Base-by-base conservation (phyloP, 2,329 filamentous ascomycete genomes). In the Stachybotrys chartarum region DNA sequence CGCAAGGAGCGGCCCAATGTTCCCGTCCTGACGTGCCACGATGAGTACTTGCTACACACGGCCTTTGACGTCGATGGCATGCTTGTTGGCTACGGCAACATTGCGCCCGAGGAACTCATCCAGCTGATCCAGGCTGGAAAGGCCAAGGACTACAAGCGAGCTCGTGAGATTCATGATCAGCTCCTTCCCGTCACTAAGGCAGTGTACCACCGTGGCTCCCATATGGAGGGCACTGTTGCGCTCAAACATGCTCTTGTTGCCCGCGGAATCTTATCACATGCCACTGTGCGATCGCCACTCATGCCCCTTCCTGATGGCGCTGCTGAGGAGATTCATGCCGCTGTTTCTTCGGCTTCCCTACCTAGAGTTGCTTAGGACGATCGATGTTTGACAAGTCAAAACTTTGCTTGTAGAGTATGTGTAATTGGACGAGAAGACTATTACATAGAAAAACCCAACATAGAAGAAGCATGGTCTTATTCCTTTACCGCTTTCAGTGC, bases 161-260 rank as follows among this genome's bases (percentile, higher is more conserved):
- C 78, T 4, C 70, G 77, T 30, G 70, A 70, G 47, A 67, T 80
- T n/a, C 78, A 81, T 61, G 77, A 80, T 59, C 70, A 70, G 59
- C 66, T 81, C 2, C 64, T 80, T 3, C 78, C 77, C 1, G 69
- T 80, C 0, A 80, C 78, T 1, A 78, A 78, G 66, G 75, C 72
- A n/a, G 76, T 81, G 0, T 80, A 81, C 60, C 78, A 81, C 63
- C 74, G 77, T 6, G 78, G 78, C 10, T 79, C 76, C 10, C 78
- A 80, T 56, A 80, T 80, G 78, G 78, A 80, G 65, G 78, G 78
- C 3, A 80, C 77, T 1, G 76, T 79, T 3, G 74, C 74, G 5
- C 59, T 80, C 24, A 81, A 80, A 67, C 77, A 80, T 56, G 77
- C 76, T 14, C 65, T 80, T 30, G 76, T 80, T 30, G 77, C 77